Evolutionary conservation across 2,329 filamentous ascomycete species (phyloP), one percentile per base, ranked within the genome.

Genomic region (Zarea fungicola): DNA sequence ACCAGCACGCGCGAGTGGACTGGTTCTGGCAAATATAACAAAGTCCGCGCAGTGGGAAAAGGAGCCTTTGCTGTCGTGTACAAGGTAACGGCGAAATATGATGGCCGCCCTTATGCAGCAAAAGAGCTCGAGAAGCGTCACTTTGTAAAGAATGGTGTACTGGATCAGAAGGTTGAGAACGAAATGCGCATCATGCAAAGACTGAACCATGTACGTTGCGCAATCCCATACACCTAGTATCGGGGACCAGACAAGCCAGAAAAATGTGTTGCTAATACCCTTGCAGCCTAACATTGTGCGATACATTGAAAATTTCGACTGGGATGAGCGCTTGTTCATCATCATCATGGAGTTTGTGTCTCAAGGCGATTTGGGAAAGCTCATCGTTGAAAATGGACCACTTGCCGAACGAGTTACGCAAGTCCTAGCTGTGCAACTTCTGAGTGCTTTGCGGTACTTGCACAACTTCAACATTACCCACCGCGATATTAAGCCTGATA

Each of bases 401-500:
- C 77, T 97, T 43, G 67, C 74, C 0, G 92, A 97, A 62, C 57
- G 66, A 1, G 73, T 84, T 56, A 85, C 83, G n/a, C 83, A 85
- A 64, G 73, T 72, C 5, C 87, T 96, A 65, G 81, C 90, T 1
- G 65, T 70, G 18, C 89, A 95, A 64, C 79, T 97, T 29, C 71
- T 96, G 36, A 80, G 85, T 56, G 92, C 92, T 2, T 72, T 99
- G 45, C 83, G 82, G 25, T 96, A 99, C 64, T 75, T 99, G 8
- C 93, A 99, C 65, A 74, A 77, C 46, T 85, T 87, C 59, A 89
- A 86, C 61, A 96, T 99, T 58, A 97, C 92, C 0, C 93, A 99
- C 68, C 86, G 93, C n/a, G 93, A 99, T 65, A 90, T 99, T 62
- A 99, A 99, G 64, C 93, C 93, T 0, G 93, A 99, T 72, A 99